Evolutionary conservation across 1,284 basidiomycete genomes (phyloP).

Genomic region (Paramarasmius palmivorus): DNA sequence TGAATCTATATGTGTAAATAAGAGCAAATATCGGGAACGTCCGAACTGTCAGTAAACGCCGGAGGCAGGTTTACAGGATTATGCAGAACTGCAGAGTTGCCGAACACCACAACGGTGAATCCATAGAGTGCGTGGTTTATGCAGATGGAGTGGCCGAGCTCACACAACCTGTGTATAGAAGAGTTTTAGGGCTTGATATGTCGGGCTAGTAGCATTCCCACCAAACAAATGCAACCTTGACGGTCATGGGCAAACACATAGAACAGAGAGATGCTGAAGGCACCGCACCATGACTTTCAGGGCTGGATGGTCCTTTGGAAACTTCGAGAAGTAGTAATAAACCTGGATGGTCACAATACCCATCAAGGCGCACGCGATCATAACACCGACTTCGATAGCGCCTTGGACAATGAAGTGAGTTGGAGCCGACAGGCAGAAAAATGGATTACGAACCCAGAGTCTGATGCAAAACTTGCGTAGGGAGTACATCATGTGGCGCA

Average conservation of each 20-base stretch:
- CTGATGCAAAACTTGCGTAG: no score
- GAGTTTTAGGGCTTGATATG: no score
- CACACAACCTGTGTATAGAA: conserved; percentile 1
- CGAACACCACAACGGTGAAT: conserved; percentile 2
- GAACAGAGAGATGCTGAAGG: background rate
- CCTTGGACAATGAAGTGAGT: no score
- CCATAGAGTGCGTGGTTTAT: conserved; percentile 6
- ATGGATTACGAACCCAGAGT: no score
- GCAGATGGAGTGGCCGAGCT: conserved; percentile 11
- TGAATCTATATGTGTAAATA: no score
- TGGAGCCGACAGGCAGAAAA: no score
- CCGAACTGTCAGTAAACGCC: no score
- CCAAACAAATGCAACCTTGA: conserved; percentile 7
- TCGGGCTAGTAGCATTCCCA: background rate
- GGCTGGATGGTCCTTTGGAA: conserved; percentile 7
- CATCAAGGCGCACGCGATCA: conserved; percentile 10
- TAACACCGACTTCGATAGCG: conserved; percentile 7
- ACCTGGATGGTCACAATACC: conserved; percentile 11
- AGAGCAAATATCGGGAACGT: no score
- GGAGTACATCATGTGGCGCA: no score
- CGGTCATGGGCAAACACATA: background rate
- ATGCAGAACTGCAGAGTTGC: no score
- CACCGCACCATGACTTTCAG: conserved; percentile 7
- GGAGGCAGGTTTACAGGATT: no score
- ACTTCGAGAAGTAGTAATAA: conserved; percentile 10